Base-by-base conservation (phyloP, 2,329 filamentous ascomycete species). In the Nigrograna mackinnonii region DNA sequence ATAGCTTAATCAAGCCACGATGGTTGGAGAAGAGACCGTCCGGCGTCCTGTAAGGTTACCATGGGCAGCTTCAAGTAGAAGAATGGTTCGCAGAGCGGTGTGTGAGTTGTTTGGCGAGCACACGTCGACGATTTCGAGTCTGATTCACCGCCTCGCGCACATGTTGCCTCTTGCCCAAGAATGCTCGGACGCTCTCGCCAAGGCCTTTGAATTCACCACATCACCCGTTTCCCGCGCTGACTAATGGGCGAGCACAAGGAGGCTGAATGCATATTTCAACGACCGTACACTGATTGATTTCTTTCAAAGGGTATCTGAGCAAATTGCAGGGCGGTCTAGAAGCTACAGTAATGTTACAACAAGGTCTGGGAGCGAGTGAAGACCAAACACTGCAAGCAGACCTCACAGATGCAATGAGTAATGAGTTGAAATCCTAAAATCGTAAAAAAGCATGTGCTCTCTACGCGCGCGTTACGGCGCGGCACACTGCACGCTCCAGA, bases 1-100 rank as follows among this genome's bases (percentile, higher is more conserved):
- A 68, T 68, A 44, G 55, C 64, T 67, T 54, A 51, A 37, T 43
- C 55, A 56, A 60, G 54, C 53, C 53, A 46, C 49, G 44, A 37
- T 44, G 41, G 41, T 41, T 56, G 53, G 50, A 47, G 53, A 51
- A 45, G 46, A 47, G 43, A 44, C 33, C 49, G 50, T 41, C 44
- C 38, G 38, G 44, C 44, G 40, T 46, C 41, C 22, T 38, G 33
- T 28, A 22, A 26, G 24, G 35, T 22, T 35, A 44, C 32, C 49
- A 52, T 50, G 49, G 32, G 43, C 37, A 42, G 43, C 35, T 17
- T 34, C 38, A 37, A 36, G 39, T 42, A 41, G 22, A 39, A 44
- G 16, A 35, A 22, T 14, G 26, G 35, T 7, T 16, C 28, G 37
- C 31, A 34, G 21, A 35, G 41, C 46, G 49, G 49, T 49, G 49